phyloP scores from a whole-genome alignment of 805 yeast genomes.

The Pichia sporocuriosa region DNA sequence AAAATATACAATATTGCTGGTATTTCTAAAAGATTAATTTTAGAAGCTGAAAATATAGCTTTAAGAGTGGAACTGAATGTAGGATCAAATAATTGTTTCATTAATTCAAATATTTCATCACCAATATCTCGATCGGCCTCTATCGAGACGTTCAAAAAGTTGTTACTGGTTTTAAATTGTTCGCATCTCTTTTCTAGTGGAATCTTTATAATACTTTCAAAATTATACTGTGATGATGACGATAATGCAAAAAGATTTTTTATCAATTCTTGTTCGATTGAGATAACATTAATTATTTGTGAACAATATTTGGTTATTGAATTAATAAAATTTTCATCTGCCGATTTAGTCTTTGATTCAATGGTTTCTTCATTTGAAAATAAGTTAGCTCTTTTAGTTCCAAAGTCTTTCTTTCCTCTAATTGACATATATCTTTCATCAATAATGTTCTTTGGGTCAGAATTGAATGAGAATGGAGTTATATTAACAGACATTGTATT shows the following conservation, averaged over 20 bases:
- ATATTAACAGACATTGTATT: slow-evolving; percentile 1
- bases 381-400: slow-evolving; percentile 15
- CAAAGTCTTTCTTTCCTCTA: slow-evolving; percentile 9
- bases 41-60: slow-evolving; percentile 28
- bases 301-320: slow-evolving; percentile 14
- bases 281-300: slow-evolving; percentile 11
- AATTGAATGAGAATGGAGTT: slow-evolving; percentile 17
- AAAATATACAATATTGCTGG: slow-evolving; percentile 38
- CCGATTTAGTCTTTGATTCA: background rate
- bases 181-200: slow-evolving; percentile 21
- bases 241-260: slow-evolving; percentile 38
- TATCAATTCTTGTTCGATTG: slow-evolving; percentile 43
- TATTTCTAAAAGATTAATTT: slow-evolving; percentile 34
- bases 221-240: slow-evolving; percentile 32
- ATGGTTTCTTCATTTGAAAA: slow-evolving; percentile 11
- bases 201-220: slow-evolving; percentile 37
- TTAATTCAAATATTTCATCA: slow-evolving; percentile 23
- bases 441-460: slow-evolving; percentile 19
- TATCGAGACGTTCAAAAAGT: slow-evolving; percentile 15
- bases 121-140: slow-evolving; percentile 29
- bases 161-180: slow-evolving; percentile 11
- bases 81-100: slow-evolving; percentile 27
- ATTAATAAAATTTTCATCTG: background rate
- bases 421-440: slow-evolving; percentile 10
- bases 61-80: slow-evolving; percentile 27